These are phyloP conservation scores for Bolboschoenus planiculmis DNA, from an alignment of 176 grass and related monocot genomes.

Conservation along the genomic window DNA sequence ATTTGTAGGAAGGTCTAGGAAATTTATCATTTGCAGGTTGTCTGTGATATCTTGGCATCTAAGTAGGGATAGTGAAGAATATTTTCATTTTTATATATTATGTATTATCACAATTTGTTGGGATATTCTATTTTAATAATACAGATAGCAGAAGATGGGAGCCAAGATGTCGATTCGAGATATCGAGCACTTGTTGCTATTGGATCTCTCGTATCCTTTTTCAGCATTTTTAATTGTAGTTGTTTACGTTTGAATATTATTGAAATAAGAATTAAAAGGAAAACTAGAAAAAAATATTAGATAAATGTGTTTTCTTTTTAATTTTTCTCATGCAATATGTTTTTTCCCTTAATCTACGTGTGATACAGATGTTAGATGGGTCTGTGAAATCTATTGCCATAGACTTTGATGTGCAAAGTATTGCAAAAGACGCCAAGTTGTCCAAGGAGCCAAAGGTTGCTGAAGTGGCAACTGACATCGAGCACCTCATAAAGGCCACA, in stretches of 20 bases:
- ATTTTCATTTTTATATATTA: background rate
- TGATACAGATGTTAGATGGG: conserved; percentile 73
- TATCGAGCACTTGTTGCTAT: conserved; percentile 77
- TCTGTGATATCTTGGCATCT: background rate
- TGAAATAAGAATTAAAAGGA: background rate
- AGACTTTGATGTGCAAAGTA: conserved; percentile 68
- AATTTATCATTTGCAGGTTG: background rate
- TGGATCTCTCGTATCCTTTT: conserved; percentile 93
- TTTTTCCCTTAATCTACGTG: conserved; percentile 40
- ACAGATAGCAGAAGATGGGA: conserved; percentile 83
- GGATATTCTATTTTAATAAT: conserved; percentile 31
- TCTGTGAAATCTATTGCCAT: conserved; percentile 82
- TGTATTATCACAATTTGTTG: conserved; percentile 1
- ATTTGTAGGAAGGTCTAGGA: background rate
- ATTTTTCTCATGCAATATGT: background rate
- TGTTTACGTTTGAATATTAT: background rate
- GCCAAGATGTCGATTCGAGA: conserved; percentile 69
- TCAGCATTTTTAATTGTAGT: background rate
- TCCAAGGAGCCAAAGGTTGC: conserved; percentile 71
- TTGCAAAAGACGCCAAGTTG: conserved; percentile 51
- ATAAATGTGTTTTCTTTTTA: background rate
- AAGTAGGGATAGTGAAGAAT: background rate
- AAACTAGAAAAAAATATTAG: background rate
- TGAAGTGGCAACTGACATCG: conserved; percentile 73
- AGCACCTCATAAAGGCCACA: conserved; percentile 46